Evolutionary conservation across 1,284 basidiomycete species (phyloP).

Genomic region (Coniferiporia sulphurascens): DNA sequence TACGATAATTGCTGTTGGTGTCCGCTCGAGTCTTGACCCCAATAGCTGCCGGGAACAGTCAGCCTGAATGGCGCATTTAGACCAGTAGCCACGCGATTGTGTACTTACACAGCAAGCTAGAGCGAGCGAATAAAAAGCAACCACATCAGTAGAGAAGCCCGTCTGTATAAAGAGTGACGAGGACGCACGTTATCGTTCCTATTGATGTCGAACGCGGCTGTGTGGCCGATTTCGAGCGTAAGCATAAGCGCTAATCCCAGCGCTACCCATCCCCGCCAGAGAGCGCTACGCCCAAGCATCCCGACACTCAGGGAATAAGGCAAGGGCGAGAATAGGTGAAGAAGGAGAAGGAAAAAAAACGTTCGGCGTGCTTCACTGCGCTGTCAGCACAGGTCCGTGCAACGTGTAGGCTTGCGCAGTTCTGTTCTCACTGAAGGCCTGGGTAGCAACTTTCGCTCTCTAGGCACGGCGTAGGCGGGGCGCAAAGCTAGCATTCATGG

Average conservation of each 20-base stretch:
- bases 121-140: background rate
- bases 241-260: background rate
- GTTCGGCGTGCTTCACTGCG: too few relatives aligned
- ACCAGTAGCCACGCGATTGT: background rate
- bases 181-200: slow-evolving; percentile 19
- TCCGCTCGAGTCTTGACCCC: slow-evolving; percentile 17
- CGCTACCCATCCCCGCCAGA: background rate
- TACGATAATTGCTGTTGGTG: slow-evolving; percentile 16
- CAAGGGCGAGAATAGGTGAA: background rate
- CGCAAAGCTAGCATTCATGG: background rate
- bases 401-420: background rate
- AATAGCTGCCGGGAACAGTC: slow-evolving; percentile 11
- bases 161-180: background rate
- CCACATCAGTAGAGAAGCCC: background rate
- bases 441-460: background rate
- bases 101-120: slow-evolving; percentile 19
- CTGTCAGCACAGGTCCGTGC: background rate
- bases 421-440: background rate
- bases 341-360: too few relatives aligned
- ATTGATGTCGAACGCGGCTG: slow-evolving; percentile 13
- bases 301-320: background rate
- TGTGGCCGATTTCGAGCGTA: background rate
- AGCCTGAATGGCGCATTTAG: background rate
- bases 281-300: background rate
- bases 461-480: background rate